phyloP scores from a whole-genome alignment of 2,329 filamentous ascomycete genomes.

The Plenodomus lindquistii region DNA sequence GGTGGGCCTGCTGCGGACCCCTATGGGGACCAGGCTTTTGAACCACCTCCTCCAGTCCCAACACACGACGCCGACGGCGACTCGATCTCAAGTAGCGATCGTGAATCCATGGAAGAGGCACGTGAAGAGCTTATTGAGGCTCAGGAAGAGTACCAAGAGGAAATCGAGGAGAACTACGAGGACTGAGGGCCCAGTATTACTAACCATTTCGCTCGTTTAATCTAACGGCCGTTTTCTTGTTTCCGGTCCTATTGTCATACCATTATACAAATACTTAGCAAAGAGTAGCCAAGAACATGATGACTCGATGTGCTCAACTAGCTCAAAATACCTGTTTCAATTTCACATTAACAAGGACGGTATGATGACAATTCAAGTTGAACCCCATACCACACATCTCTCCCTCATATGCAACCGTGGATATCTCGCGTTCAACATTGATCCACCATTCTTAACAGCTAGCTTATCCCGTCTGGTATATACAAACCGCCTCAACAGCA shows the following conservation, averaged over 20 bases:
- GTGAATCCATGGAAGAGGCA: constrained; percentile 56
- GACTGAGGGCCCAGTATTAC: background rate
- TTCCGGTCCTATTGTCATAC: background rate
- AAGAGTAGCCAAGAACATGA: background rate
- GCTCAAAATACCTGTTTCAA: too few relatives aligned
- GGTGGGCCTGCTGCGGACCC: constrained; percentile 13
- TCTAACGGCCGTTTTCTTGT: background rate
- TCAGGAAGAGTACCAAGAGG: constrained; percentile 56
- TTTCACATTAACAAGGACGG: too few relatives aligned
- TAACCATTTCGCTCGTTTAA: too few relatives aligned
- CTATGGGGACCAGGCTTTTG: constrained; percentile 21
- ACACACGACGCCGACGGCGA: constrained; percentile 49
- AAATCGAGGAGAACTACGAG: constrained; percentile 41
- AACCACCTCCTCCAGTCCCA: constrained; percentile 41
- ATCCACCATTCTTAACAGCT: too few relatives aligned
- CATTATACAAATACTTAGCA: background rate
- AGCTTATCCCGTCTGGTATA: too few relatives aligned
- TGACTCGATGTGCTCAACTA: too few relatives aligned
- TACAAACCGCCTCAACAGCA: constrained; percentile 14
- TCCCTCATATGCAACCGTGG: too few relatives aligned
- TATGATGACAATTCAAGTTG: too few relatives aligned
- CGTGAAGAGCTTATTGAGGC: constrained; percentile 58
- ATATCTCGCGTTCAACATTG: too few relatives aligned
- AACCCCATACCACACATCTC: too few relatives aligned
- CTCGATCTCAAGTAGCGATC: constrained; percentile 43